phyloP scores from a whole-genome alignment of 163 green algal genomes.

The Scenedesmus sp. region DNA sequence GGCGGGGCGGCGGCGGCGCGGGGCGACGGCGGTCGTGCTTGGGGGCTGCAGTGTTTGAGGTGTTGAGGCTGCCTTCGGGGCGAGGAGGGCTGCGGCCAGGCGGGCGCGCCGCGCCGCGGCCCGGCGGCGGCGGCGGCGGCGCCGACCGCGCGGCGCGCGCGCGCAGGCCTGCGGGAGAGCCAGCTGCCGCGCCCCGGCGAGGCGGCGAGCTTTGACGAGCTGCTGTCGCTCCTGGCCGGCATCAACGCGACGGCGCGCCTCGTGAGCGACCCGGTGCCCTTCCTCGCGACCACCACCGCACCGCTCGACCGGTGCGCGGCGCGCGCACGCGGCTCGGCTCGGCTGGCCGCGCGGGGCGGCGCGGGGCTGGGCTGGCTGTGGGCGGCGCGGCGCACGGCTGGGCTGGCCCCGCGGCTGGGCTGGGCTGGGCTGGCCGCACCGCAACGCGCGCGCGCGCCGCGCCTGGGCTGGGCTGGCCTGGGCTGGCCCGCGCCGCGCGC shows the following conservation, averaged over 20 bases:
- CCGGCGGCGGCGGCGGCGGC: no score
- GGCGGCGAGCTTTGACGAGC: constrained; percentile 23
- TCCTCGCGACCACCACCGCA: constrained; percentile 7
- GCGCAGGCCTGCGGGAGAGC: neutral
- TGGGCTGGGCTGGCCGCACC: no score
- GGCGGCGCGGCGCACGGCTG: no score
- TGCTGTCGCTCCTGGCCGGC: constrained; percentile 18
- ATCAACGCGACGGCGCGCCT: constrained; percentile 21
- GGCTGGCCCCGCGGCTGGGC: no score
- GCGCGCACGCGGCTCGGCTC: no score
- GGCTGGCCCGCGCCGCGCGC: no score
- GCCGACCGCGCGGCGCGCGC: neutral
- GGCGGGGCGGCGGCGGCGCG: no score
- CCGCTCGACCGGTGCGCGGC: constrained; percentile 15
- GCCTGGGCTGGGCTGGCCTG: no score
- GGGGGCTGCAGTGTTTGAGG: no score
- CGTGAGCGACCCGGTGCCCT: constrained; percentile 41
- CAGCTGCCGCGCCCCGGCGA: constrained; percentile 31
- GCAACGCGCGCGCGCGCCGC: no score
- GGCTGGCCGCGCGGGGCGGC: no score
- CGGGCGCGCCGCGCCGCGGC: neutral
- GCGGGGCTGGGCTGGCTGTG: neutral
- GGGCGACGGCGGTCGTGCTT: no score
- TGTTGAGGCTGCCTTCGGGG: neutral
- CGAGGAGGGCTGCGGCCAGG: neutral